These are phyloP conservation scores for Solanum clarkiae DNA, from an alignment of 257 asterid species.

Conservation along the genomic window DNA sequence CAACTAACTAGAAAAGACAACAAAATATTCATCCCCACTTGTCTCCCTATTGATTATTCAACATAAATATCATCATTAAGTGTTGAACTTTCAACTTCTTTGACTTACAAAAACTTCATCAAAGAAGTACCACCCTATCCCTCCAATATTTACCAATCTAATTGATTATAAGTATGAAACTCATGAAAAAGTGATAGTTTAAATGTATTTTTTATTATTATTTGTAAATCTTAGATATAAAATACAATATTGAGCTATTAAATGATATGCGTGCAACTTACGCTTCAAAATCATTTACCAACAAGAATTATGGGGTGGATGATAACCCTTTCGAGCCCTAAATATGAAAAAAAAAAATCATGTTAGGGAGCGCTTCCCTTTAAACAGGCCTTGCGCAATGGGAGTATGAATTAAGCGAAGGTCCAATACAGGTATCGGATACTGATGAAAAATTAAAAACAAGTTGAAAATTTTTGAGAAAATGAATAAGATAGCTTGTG, in stretches of 20 bases:
- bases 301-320: neutral
- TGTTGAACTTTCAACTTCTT: conserved; percentile 17
- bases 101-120: conserved; percentile 13
- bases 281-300: neutral
- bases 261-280: neutral
- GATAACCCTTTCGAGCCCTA: neutral
- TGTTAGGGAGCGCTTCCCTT: neutral
- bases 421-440: too few relatives aligned
- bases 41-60: neutral
- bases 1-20: neutral
- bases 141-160: neutral
- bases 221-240: neutral
- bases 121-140: conserved; percentile 34
- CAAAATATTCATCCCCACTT: neutral
- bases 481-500: neutral
- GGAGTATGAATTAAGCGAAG: neutral
- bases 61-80: neutral
- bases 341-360: too few relatives aligned
- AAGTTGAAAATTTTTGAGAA: neutral
- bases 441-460: too few relatives aligned
- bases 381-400: neutral
- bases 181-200: neutral
- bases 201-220: neutral
- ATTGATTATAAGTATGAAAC: neutral
- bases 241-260: neutral